Conservation (phyloP, 1,139 yeast species). For the Taiozyma sp. region DNA sequence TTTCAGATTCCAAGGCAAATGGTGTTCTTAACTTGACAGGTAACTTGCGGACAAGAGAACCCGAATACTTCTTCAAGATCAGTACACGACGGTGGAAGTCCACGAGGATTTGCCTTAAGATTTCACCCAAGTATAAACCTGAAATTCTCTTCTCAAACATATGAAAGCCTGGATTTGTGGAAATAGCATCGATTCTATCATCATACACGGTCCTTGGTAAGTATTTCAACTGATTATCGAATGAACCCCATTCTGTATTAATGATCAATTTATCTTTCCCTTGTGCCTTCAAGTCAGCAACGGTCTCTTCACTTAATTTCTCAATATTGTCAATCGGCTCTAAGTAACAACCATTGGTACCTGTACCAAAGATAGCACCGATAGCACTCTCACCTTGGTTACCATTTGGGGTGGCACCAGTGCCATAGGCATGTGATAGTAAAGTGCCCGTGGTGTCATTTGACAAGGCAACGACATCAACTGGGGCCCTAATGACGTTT, state of each 20-base stretch:
- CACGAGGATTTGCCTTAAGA: slow-evolving; percentile 63
- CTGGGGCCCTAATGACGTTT: slow-evolving; percentile 51
- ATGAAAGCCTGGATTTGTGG: slow-evolving; percentile 80
- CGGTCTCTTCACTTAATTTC: slow-evolving; percentile 46
- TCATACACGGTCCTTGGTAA: slow-evolving; percentile 79
- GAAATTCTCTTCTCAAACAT: slow-evolving; percentile 88
- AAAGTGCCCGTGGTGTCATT: slow-evolving; percentile 94
- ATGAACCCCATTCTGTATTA: slow-evolving; percentile 97
- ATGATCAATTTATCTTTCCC: slow-evolving; percentile 73
- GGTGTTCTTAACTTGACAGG: slow-evolving; percentile 67
- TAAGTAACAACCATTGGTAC: slow-evolving; percentile 90
- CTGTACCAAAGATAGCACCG: slow-evolving; percentile 93
- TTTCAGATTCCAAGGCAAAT: slow-evolving; percentile 74
- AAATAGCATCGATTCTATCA: slow-evolving; percentile 53
- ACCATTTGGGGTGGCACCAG: slow-evolving; percentile 41
- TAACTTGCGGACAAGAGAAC: slow-evolving; percentile 45
- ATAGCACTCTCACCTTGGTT: slow-evolving; percentile 64
- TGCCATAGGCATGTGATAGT: slow-evolving; percentile 73
- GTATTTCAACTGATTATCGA: slow-evolving; percentile 68
- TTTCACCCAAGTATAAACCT: slow-evolving; percentile 92
- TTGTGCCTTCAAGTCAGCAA: slow-evolving; percentile 34
- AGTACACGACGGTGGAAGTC: slow-evolving; percentile 56
- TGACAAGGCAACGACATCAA: slow-evolving; percentile 79
- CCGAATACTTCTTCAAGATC: slow-evolving; percentile 48
- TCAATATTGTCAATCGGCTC: slow-evolving; percentile 66